Conservation (phyloP, 176 grass and related monocot genomes). For the Olyra latifolia region DNA sequence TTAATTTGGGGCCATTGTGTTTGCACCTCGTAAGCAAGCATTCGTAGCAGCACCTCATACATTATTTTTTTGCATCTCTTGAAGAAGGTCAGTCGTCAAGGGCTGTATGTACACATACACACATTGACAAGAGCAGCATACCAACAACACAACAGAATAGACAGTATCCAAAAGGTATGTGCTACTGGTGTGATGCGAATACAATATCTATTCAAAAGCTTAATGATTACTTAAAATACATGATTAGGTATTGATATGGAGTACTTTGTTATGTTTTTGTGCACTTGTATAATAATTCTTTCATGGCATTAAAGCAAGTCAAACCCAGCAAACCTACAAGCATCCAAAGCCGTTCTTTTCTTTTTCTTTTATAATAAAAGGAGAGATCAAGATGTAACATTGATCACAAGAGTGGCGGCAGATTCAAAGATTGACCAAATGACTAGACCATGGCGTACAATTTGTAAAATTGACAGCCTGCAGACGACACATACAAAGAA, state of each 20-base stretch:
- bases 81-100: constrained; percentile 25
- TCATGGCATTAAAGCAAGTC: background rate
- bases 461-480: background rate
- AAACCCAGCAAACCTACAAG: background rate
- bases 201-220: constrained; percentile 31
- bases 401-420: constrained; percentile 7
- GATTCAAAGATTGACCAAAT: constrained; percentile 1
- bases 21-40: background rate
- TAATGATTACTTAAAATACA: constrained; percentile 23
- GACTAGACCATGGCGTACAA: background rate
- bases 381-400: background rate
- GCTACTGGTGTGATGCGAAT: background rate
- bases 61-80: background rate
- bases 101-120: background rate
- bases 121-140: constrained; percentile 28
- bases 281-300: background rate
- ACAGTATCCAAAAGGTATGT: background rate
- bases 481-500: background rate
- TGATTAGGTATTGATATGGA: background rate
- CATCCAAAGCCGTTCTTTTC: background rate
- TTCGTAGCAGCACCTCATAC: background rate
- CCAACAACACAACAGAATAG: constrained; percentile 41
- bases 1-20: background rate
- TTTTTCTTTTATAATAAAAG: background rate
- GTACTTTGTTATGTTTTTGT: constrained; percentile 9